Evolutionary conservation across 306 rosid genomes (phyloP).

Genomic region (Corylus americana): DNA sequence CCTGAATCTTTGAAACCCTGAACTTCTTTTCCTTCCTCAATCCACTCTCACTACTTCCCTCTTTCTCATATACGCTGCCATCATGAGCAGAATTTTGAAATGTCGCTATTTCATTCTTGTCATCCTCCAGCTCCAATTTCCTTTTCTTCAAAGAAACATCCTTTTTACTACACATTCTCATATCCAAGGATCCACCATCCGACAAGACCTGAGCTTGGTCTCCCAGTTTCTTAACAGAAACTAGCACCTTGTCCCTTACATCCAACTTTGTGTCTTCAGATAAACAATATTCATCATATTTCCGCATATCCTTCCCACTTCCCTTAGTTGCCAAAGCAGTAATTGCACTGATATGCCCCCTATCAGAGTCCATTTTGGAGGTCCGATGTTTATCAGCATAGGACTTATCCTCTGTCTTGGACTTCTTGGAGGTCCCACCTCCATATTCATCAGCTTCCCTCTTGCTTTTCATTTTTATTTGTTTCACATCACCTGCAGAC

Average conservation of each 20-base stretch:
- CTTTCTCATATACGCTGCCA: conserved; percentile 39
- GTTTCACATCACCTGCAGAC: conserved; percentile 48
- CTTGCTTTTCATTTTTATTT: conserved; percentile 50
- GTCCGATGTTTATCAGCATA: conserved; percentile 33
- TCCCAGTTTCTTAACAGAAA: conserved; percentile 42
- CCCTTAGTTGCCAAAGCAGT: conserved; percentile 37
- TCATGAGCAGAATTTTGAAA: conserved; percentile 33
- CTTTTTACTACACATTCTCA: conserved; percentile 19
- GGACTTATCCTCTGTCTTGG: conserved; percentile 41
- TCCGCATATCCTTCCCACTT: conserved; percentile 43
- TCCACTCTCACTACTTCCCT: conserved; percentile 48
- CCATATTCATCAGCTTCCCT: conserved; percentile 48
- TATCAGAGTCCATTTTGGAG: conserved; percentile 38
- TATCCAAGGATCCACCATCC: conserved; percentile 39
- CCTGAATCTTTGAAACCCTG: conserved; percentile 31
- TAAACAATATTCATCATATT: conserved; percentile 44
- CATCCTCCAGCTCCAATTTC: conserved; percentile 52
- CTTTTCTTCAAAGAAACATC: conserved; percentile 52
- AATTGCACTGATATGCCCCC: conserved; percentile 38
- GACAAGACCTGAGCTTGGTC: conserved; percentile 42
- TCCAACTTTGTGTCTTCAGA: conserved; percentile 29
- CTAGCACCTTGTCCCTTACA: conserved; percentile 34
- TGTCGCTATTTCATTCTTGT: conserved; percentile 35
- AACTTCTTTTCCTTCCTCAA: conserved; percentile 47
- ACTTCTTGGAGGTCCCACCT: conserved; percentile 45